Evolutionary conservation across 306 rosid species (phyloP).

Genomic region (Cucurbita argyrosperma): DNA sequence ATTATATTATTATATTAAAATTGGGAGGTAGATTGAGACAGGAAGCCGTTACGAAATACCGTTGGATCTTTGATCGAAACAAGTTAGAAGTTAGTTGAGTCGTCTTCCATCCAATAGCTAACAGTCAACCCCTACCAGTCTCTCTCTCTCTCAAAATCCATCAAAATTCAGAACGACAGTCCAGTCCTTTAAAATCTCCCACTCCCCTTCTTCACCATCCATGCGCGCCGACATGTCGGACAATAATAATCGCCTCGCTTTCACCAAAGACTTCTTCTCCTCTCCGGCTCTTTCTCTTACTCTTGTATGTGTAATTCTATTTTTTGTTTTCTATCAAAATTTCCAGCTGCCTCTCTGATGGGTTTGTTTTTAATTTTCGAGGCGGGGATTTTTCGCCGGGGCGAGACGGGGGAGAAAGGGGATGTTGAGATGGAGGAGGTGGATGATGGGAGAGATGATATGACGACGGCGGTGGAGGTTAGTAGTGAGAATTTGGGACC

Average conservation of each 20-base stretch:
- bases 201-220: constrained; percentile 6
- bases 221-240: constrained; percentile 95
- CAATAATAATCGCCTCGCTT: constrained; percentile 48
- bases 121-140: constrained; percentile 95
- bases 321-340: no score
- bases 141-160: background rate
- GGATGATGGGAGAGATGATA: constrained; percentile 64
- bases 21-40: no score
- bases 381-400: constrained; percentile 91
- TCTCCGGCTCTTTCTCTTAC: constrained; percentile 95
- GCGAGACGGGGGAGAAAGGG: constrained; percentile 15
- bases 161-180: constrained; percentile 3
- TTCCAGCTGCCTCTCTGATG: background rate
- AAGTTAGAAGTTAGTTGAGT: constrained; percentile 50
- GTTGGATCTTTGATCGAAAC: constrained; percentile 52
- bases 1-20: no score
- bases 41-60: constrained; percentile 15
- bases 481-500: constrained; percentile 88
- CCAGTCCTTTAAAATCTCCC: constrained; percentile 71
- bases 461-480: constrained; percentile 21
- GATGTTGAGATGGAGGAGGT: constrained; percentile 68
- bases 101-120: constrained; percentile 34
- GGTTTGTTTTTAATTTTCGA: background rate
- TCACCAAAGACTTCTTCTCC: constrained; percentile 68
- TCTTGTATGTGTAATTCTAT: constrained; percentile 29